Conservation (phyloP, 2,329 filamentous ascomycete genomes). For the Nemania abortiva region DNA sequence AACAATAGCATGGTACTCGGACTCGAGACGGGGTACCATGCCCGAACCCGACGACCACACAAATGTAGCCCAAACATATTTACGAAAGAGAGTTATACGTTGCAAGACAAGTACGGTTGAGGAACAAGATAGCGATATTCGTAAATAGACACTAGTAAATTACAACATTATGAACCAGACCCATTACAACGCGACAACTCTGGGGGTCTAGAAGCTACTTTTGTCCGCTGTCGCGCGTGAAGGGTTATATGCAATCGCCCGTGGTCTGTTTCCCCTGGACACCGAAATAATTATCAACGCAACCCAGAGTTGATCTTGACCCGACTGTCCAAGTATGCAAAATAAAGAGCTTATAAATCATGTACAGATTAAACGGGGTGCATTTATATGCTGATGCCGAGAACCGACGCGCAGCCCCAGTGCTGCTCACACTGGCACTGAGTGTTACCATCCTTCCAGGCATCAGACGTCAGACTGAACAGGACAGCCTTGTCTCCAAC, state of each 20-base stretch:
- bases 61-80: neutral
- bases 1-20: neutral
- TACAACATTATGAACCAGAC: slow-evolving; percentile 60
- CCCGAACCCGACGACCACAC: neutral
- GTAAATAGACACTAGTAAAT: slow-evolving; percentile 58
- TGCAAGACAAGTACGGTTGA: neutral
- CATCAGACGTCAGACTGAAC: slow-evolving; percentile 84
- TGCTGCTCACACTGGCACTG: slow-evolving; percentile 78
- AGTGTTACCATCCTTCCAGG: slow-evolving; percentile 80
- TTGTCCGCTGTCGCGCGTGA: slow-evolving; percentile 30
- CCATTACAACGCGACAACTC: slow-evolving; percentile 48
- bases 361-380: slow-evolving; percentile 33
- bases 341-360: slow-evolving; percentile 40
- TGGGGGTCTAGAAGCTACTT: slow-evolving; percentile 44
- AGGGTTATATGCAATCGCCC: slow-evolving; percentile 36
- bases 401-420: slow-evolving; percentile 61
- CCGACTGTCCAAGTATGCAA: slow-evolving; percentile 34
- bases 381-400: slow-evolving; percentile 46
- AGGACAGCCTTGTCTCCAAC: slow-evolving; percentile 79
- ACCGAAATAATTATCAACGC: slow-evolving; percentile 22
- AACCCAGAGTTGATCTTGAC: slow-evolving; percentile 17
- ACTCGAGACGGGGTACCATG: neutral
- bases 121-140: slow-evolving; percentile 34
- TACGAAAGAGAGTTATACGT: neutral
- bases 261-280: slow-evolving; percentile 25